A percentile compares a stretch with the other conserved stretches of the same genome.
Evolutionary conservation across 768 basidiomycete genomes (phyloP).

Genomic region (Butyriboletus loyo): DNA sequence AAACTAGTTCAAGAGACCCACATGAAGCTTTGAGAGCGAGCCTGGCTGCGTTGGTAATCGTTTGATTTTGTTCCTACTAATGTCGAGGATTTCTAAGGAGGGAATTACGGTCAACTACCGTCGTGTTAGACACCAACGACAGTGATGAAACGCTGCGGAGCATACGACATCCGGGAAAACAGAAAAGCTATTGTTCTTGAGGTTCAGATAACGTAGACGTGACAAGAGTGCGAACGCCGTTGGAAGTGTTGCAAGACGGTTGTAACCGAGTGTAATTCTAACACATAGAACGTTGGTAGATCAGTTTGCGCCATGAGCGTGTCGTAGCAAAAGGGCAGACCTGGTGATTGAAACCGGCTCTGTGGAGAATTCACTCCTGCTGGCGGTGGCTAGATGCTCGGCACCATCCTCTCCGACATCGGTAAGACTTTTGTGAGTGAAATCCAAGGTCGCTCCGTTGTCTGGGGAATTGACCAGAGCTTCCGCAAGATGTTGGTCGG

Average conservation of each 20-base stretch:
- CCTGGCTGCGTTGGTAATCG: constrained; percentile 78
- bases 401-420: constrained; percentile 76
- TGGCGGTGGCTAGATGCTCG: constrained; percentile 66
- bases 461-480: constrained; percentile 69
- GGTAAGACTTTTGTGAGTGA: constrained; percentile 74
- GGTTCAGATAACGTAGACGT: constrained; percentile 78
- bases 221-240: constrained; percentile 69
- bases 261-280: constrained; percentile 86
- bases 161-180: constrained; percentile 86
- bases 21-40: constrained; percentile 70
- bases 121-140: constrained; percentile 7
- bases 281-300: background rate
- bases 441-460: constrained; percentile 77
- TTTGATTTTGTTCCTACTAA: constrained; percentile 89
- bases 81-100: constrained; percentile 89
- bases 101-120: constrained; percentile 77
- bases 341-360: constrained; percentile 57
- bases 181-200: constrained; percentile 79
- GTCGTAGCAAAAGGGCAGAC: constrained; percentile 36
- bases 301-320: constrained; percentile 5
- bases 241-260: constrained; percentile 76
- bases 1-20: constrained; percentile 31
- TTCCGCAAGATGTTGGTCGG: constrained; percentile 57
- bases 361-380: constrained; percentile 44
- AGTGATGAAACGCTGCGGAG: constrained; percentile 15